phyloP scores from a whole-genome alignment of 441 rosid species.

The Euphorbia neoarborescens region DNA sequence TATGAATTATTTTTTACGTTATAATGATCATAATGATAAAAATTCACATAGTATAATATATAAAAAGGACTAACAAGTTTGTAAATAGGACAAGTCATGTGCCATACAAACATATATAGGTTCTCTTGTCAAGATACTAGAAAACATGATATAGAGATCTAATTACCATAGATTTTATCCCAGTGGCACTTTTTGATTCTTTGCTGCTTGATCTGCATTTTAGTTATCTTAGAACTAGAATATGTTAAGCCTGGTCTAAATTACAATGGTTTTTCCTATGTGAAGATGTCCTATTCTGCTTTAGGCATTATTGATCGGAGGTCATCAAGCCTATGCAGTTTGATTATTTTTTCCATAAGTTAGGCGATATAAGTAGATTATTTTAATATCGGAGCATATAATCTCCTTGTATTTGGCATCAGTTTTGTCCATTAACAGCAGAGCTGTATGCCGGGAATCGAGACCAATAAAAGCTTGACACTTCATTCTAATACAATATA shows the following conservation, averaged over 20 bases:
- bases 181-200: not conserved
- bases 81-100: not conserved
- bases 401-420: not conserved
- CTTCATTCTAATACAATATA: too few species aligned
- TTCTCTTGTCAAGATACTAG: not conserved
- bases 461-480: too few species aligned
- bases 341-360: not conserved
- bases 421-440: not conserved
- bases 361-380: not conserved
- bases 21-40: slow-evolving; percentile 2
- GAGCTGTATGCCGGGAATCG: too few species aligned
- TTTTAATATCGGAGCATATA: not conserved
- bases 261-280: not conserved
- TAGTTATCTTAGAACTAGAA: not conserved
- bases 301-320: not conserved
- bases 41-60: not conserved
- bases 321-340: not conserved
- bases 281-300: not conserved
- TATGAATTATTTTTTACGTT: slow-evolving; percentile 24
- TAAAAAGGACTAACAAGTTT: not conserved
- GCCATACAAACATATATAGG: not conserved
- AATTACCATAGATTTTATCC: not conserved
- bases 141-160: not conserved
- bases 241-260: not conserved
- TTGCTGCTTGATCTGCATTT: not conserved